Evolutionary conservation across 2,329 filamentous ascomycete genomes (phyloP).

Genomic region (Colletotrichum cuscutae): DNA sequence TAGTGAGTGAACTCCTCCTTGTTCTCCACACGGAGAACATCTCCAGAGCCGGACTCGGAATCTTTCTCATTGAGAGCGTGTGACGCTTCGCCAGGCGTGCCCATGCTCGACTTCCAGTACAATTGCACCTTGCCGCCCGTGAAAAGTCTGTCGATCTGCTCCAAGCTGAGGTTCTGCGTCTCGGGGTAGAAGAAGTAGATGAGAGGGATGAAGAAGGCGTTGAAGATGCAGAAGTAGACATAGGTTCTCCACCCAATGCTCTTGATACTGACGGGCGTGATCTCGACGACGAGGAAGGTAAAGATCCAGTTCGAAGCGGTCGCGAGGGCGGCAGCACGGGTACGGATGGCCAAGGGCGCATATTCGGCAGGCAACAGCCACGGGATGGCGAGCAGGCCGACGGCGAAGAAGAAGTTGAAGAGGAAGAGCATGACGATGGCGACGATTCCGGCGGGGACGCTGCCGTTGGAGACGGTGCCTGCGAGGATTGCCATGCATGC

Average conservation of each 20-base stretch:
- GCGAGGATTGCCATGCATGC: constrained; percentile 58
- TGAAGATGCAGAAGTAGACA: constrained; percentile 50
- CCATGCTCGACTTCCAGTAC: constrained; percentile 46
- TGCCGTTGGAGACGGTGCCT: constrained; percentile 52
- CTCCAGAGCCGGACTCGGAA: constrained; percentile 23
- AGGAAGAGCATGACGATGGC: constrained; percentile 56
- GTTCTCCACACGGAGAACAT: constrained; percentile 31
- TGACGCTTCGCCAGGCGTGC: constrained; percentile 40
- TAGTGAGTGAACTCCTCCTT: neutral
- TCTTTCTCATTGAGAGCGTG: constrained; percentile 16
- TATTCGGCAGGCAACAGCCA: constrained; percentile 56
- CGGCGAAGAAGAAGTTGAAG: constrained; percentile 55
- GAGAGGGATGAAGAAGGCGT: constrained; percentile 51
- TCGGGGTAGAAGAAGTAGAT: constrained; percentile 62
- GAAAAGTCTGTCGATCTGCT: constrained; percentile 58
- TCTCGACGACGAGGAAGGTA: constrained; percentile 50
- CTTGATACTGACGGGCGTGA: constrained; percentile 49
- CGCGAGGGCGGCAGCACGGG: constrained; percentile 49
- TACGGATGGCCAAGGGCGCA: constrained; percentile 50
- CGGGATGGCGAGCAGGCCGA: constrained; percentile 51
- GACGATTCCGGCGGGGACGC: constrained; percentile 51
- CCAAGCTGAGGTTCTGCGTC: constrained; percentile 57
- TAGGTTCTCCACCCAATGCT: constrained; percentile 51
- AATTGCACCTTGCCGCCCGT: constrained; percentile 45
- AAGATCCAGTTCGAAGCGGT: constrained; percentile 50